Percentiles rank a stretch among this genome's conserved stretches.
These are phyloP conservation scores for Calocera viscosa DNA, from an alignment of 768 basidiomycete species.

Conservation along the genomic window DNA sequence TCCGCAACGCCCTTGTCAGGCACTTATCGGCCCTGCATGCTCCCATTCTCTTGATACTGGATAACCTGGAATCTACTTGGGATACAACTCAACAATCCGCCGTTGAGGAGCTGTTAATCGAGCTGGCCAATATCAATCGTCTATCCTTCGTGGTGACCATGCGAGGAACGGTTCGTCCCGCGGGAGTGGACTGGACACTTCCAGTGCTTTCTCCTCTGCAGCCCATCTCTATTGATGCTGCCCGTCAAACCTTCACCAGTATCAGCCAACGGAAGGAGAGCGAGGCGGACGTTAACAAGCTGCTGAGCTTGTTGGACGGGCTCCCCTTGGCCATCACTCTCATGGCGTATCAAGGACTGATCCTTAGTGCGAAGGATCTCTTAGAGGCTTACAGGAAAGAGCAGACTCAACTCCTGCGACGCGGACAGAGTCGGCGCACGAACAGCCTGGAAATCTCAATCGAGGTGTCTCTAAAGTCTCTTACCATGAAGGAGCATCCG, in stretches of 20 bases:
- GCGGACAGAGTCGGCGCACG: slow-evolving; percentile 10
- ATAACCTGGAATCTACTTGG: slow-evolving; percentile 36
- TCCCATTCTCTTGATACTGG: slow-evolving; percentile 26
- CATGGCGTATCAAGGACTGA: neutral
- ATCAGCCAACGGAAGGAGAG: neutral
- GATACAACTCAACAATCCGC: slow-evolving; percentile 20
- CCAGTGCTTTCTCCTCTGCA: slow-evolving; percentile 3
- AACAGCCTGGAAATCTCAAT: slow-evolving; percentile 21
- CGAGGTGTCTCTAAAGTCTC: slow-evolving; percentile 19
- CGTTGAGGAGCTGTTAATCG: slow-evolving; percentile 22
- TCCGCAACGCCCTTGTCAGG: neutral
- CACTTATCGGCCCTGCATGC: neutral
- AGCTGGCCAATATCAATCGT: slow-evolving; percentile 21
- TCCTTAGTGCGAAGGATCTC: neutral
- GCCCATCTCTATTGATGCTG: slow-evolving; percentile 13
- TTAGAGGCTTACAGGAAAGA: neutral
- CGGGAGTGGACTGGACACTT: slow-evolving; percentile 10
- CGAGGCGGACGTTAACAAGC: neutral
- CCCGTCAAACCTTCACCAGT: neutral
- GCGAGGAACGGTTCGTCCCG: slow-evolving; percentile 16
- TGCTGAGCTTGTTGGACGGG: neutral
- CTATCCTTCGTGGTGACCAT: slow-evolving; percentile 29
- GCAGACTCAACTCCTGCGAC: slow-evolving; percentile 3
- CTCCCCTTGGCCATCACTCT: neutral
- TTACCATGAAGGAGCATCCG: slow-evolving; percentile 18